Conservation (phyloP, 2,329 filamentous ascomycete genomes). For the Penicillium sp. region DNA sequence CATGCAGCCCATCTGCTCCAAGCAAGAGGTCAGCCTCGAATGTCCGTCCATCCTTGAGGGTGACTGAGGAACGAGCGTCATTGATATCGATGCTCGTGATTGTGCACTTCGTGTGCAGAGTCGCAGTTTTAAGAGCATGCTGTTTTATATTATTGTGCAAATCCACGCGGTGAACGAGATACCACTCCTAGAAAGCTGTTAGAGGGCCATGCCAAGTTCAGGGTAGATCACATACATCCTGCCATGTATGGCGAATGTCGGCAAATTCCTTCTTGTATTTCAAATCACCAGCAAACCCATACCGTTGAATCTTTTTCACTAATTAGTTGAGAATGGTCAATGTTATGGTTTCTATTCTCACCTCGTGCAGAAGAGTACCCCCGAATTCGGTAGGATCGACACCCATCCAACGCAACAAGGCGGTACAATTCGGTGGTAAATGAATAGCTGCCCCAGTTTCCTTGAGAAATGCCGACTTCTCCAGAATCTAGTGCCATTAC, state of each 20-base stretch:
- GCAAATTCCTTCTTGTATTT: conserved; percentile 19
- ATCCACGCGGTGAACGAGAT: conserved; percentile 44
- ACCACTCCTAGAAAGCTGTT: conserved; percentile 24
- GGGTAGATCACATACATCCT: conserved; percentile 18
- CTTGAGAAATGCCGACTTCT: conserved; percentile 26
- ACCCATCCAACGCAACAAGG: conserved; percentile 25
- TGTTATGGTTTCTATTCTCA: not conserved
- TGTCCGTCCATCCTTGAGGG: conserved; percentile 19
- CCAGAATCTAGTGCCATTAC: conserved; percentile 25
- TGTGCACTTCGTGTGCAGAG: conserved; percentile 23
- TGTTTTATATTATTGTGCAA: conserved; percentile 40
- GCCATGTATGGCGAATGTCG: conserved; percentile 20
- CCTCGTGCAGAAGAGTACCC: conserved; percentile 25
- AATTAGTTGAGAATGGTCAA: not conserved
- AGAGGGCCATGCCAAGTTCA: not conserved
- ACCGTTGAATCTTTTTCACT: conserved; percentile 18
- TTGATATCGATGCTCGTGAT: conserved; percentile 19
- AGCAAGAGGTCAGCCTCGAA: conserved; percentile 24
- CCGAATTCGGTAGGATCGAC: conserved; percentile 23
- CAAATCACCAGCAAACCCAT: conserved; percentile 15
- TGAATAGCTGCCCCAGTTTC: conserved; percentile 29
- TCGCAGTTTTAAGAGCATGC: conserved; percentile 28
- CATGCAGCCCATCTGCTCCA: conserved; percentile 29
- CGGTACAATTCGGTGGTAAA: conserved; percentile 29
- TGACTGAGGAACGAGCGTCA: conserved; percentile 13